Evolutionary conservation across 306 rosid species (phyloP).

Genomic region (Urtica urens): DNA sequence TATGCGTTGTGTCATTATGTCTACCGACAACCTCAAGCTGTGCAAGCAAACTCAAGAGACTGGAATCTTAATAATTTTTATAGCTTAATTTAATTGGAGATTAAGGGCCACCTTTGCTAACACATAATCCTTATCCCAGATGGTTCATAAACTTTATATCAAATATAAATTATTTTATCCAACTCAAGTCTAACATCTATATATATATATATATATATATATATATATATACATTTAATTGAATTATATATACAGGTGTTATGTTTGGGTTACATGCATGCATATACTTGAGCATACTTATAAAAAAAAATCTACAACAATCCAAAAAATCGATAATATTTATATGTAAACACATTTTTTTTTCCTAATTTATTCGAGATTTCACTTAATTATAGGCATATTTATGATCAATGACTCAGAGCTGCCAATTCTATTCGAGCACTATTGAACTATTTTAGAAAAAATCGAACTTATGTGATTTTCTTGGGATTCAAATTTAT

Average conservation of each 20-base stretch:
- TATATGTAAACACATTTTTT: too few relatives aligned
- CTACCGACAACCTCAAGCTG: slow-evolving; percentile 33
- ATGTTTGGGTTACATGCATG: background rate
- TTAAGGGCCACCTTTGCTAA: slow-evolving; percentile 20
- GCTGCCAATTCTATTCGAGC: too few relatives aligned
- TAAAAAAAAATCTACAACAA: background rate
- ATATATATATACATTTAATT: background rate
- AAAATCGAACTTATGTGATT: too few relatives aligned
- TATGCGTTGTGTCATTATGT: slow-evolving; percentile 22
- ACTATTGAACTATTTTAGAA: too few relatives aligned
- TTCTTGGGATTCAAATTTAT: too few relatives aligned
- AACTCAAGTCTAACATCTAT: background rate
- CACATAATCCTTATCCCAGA: slow-evolving; percentile 11
- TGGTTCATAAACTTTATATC: slow-evolving; percentile 2
- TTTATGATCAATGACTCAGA: too few relatives aligned
- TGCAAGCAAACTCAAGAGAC: slow-evolving; percentile 21
- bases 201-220: background rate
- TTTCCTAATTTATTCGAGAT: too few relatives aligned
- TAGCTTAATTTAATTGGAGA: slow-evolving; percentile 12
- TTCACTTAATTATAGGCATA: too few relatives aligned
- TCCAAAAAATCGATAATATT: too few relatives aligned
- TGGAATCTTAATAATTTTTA: slow-evolving; percentile 41
- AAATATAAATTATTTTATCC: slow-evolving; percentile 7
- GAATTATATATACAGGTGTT: background rate
- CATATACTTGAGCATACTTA: background rate